Conservation (phyloP, 2,329 filamentous ascomycete species). For the Emericellopsis atlantica region DNA sequence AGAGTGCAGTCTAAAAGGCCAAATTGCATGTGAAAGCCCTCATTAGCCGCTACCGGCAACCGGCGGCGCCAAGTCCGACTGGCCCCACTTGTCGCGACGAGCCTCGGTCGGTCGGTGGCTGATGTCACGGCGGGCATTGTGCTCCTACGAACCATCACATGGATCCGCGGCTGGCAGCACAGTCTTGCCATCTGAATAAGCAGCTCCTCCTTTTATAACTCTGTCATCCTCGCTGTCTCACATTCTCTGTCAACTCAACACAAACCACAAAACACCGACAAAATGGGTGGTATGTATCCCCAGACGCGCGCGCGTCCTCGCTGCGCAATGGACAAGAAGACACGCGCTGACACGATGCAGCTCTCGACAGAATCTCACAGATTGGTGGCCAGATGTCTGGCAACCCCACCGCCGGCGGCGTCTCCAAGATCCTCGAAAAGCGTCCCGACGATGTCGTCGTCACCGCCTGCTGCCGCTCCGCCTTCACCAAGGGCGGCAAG, state of each 20-base stretch:
- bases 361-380: slow-evolving; percentile 44
- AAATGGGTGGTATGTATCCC: slow-evolving; percentile 10
- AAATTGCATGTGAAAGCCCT: too few species aligned
- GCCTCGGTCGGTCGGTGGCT: too few species aligned
- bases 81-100: too few species aligned
- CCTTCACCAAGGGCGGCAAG: slow-evolving; percentile 86
- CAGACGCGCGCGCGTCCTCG: neutral
- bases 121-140: too few species aligned
- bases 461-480: slow-evolving; percentile 80
- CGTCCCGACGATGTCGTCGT: slow-evolving; percentile 71
- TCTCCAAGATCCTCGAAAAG: slow-evolving; percentile 50
- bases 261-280: neutral
- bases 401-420: slow-evolving; percentile 39
- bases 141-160: too few species aligned
- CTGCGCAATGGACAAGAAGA: neutral
- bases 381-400: slow-evolving; percentile 51
- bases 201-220: neutral
- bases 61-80: too few species aligned
- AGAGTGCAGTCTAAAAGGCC: too few species aligned
- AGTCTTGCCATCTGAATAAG: neutral
- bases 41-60: too few species aligned
- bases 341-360: slow-evolving; percentile 18
- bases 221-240: neutral
- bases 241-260: neutral
- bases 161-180: too few species aligned